Base-by-base conservation (phyloP, 176 grass and related monocot genomes). In the Guadua angustifolia region DNA sequence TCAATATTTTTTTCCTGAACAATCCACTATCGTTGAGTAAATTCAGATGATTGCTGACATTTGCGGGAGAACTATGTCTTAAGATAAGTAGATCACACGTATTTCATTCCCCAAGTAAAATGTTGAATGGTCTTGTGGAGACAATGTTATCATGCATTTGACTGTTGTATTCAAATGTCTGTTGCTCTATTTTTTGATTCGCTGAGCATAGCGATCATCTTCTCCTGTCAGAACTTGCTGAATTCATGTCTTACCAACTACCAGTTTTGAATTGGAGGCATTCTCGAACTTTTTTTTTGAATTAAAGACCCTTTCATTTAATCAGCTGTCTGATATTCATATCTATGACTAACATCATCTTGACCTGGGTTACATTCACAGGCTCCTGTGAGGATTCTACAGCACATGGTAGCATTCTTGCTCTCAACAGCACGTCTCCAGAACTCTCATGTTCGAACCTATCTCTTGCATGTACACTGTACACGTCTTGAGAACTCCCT, bases 401-500 rank as follows among this genome's bases (percentile, higher is more conserved):
- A 1, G 75, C 76, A 62, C 85, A n/a, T 62, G 74, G 59, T 47
- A 24, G 69, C 84, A 62, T 18, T 63, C 55, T 38, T 80, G 75
- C 60, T 56, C 84, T 62, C 39, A 44, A 62, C 44, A 36, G 43
- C n/a, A 53, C 21, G 4, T 55, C 61, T 14, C 22, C 13, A n/a
- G 79, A 83, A 66, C 40, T 79, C 13, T 42, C 47, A 63, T 66
- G 58, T 62, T 74, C 24, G 61, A 66, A 71, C 19, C 16, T 24
- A 32, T 79, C 69, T 79, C 68, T 61, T 46, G 84, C 45, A 78
- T 80, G 84, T 73, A 40, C 60, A 21, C 61, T 53, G 12, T 56
- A 50, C 85, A 80, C 61, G 53, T 84, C 75, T 62, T 4, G 60
- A 69, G 44, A 90, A 79, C 85, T 90, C 80, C 60, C 42, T 2